Evolutionary conservation across 805 yeast species (phyloP).

Genomic region (Helenozyma baotianmanensis): DNA sequence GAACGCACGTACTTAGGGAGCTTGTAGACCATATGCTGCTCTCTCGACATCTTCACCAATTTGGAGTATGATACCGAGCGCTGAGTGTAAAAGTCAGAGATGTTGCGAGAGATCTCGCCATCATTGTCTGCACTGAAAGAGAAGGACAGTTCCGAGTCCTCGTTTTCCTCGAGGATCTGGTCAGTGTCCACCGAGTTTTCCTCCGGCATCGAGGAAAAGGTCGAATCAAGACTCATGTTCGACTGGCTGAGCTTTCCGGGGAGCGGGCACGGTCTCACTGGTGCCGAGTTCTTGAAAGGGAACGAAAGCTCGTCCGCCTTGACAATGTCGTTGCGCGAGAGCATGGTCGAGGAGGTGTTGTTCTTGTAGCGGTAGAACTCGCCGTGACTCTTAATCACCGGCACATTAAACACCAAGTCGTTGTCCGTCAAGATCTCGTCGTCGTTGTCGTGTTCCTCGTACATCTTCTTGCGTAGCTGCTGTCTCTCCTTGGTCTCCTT

Average conservation of each 20-base stretch:
- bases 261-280: constrained; percentile 15
- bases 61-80: constrained; percentile 32
- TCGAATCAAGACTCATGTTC: constrained; percentile 3
- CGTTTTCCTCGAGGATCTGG: constrained; percentile 12
- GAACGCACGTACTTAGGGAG: constrained; percentile 36
- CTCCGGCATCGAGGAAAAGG: constrained; percentile 4
- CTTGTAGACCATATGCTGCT: constrained; percentile 30
- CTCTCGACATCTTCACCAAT: constrained; percentile 28
- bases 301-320: constrained; percentile 23
- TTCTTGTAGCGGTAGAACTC: constrained; percentile 24
- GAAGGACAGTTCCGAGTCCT: constrained; percentile 5
- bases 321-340: constrained; percentile 24
- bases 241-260: constrained; percentile 17
- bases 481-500: constrained; percentile 37
- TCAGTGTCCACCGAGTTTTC: constrained; percentile 1
- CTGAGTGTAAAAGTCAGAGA: constrained; percentile 32
- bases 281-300: constrained; percentile 11
- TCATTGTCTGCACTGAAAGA: constrained; percentile 21
- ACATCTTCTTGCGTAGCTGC: constrained; percentile 32
- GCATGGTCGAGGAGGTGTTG: constrained; percentile 12
- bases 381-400: constrained; percentile 34
- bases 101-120: constrained; percentile 30
- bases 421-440: constrained; percentile 37
- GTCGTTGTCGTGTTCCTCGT: constrained; percentile 39
- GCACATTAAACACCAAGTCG: constrained; percentile 41